Percentiles rank a stretch among this genome's conserved stretches.
Conservation (phyloP, 331 rosid species). For the Acacia pycnantha region DNA sequence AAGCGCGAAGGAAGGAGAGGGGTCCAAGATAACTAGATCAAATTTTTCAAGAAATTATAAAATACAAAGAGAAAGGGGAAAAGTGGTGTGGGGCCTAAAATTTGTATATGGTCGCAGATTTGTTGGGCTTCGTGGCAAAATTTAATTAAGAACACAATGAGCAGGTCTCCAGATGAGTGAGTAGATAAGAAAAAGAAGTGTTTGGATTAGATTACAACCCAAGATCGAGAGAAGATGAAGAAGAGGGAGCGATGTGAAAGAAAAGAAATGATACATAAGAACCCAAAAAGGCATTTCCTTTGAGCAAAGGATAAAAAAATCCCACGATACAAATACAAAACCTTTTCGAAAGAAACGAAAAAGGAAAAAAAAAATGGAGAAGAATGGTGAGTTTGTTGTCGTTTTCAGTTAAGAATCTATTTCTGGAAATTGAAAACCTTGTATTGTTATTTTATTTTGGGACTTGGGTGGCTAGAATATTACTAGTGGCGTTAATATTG, state of each 20-base stretch:
- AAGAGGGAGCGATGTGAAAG: neutral
- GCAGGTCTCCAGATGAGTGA: neutral
- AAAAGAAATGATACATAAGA: neutral
- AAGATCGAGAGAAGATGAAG: neutral
- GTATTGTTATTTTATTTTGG: neutral
- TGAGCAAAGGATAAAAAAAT: neutral
- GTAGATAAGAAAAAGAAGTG: neutral
- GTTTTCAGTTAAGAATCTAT: neutral
- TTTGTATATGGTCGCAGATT: conserved; percentile 40
- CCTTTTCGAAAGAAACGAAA: neutral
- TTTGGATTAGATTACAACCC: neutral
- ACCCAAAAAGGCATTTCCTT: neutral
- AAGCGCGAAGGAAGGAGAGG: conserved; percentile 39
- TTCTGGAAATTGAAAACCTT: neutral
- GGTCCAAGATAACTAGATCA: conserved; percentile 27
- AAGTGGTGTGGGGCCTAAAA: conserved; percentile 54
- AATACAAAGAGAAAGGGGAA: neutral
- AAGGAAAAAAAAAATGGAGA: neutral
- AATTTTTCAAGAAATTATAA: conserved; percentile 9
- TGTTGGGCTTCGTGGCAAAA: conserved; percentile 42
- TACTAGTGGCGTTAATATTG: neutral
- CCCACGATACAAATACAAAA: neutral
- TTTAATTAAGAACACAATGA: conserved; percentile 18
- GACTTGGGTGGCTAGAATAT: neutral
- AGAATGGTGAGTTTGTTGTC: neutral